Percentiles rank a stretch among this genome's conserved stretches.
These are phyloP conservation scores for Scleroderma citrinum DNA, from an alignment of 768 basidiomycete species.

Conservation along the genomic window DNA sequence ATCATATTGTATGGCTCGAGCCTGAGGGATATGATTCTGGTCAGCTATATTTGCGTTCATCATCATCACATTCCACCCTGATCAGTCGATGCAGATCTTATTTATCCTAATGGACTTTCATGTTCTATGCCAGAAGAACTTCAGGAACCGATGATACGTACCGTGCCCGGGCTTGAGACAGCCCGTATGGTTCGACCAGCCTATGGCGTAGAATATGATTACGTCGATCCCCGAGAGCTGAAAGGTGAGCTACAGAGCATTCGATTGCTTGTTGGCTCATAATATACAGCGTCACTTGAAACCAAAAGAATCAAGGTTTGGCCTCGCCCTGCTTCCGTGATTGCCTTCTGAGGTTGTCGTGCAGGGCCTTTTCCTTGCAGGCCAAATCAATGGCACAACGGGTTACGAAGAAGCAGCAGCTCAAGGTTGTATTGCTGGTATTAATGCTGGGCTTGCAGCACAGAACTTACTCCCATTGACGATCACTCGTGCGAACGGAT, in stretches of 20 bases:
- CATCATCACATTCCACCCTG: background rate
- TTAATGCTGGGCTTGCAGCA: slow-evolving; percentile 78
- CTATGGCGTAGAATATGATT: slow-evolving; percentile 92
- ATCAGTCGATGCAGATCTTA: slow-evolving; percentile 47
- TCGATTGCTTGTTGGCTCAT: background rate
- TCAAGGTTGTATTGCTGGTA: slow-evolving; percentile 83
- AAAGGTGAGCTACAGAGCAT: slow-evolving; percentile 41
- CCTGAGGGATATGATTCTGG: slow-evolving; percentile 90
- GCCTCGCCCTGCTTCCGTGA: background rate
- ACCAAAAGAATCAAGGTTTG: slow-evolving; percentile 73
- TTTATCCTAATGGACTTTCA: slow-evolving; percentile 89
- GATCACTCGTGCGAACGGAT: slow-evolving; percentile 80
- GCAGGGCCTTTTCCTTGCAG: slow-evolving; percentile 80
- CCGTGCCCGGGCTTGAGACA: slow-evolving; percentile 79
- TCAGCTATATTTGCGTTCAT: slow-evolving; percentile 21
- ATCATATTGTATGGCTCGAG: slow-evolving; percentile 82
- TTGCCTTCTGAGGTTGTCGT: background rate
- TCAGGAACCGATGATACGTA: slow-evolving; percentile 78
- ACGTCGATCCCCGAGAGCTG: slow-evolving; percentile 81
- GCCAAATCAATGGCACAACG: slow-evolving; percentile 91
- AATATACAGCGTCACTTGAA: slow-evolving; percentile 62
- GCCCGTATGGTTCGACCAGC: slow-evolving; percentile 81
- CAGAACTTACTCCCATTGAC: slow-evolving; percentile 48
- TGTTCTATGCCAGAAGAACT: slow-evolving; percentile 83
- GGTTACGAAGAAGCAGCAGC: slow-evolving; percentile 94